Percentiles rank a stretch among this genome's conserved stretches.
Conservation (phyloP, 2,329 filamentous ascomycete genomes). For the Colletotrichum acutatum region DNA sequence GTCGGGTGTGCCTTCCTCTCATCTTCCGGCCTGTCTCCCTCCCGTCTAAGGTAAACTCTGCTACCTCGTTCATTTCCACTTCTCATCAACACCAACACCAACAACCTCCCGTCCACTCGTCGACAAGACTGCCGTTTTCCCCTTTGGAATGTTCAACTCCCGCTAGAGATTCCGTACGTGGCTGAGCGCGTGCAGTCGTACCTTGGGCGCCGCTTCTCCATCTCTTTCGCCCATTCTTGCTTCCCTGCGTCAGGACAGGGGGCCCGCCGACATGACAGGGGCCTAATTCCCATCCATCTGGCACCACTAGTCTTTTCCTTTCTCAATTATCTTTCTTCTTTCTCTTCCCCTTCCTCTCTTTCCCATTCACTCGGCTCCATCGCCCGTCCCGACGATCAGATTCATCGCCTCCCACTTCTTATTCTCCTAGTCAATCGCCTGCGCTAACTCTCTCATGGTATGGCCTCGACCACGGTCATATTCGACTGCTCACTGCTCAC, state of each 20-base stretch:
- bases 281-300: slow-evolving; percentile 33
- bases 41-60: too few relatives aligned
- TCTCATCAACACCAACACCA: neutral
- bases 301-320: slow-evolving; percentile 17
- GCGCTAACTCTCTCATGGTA: neutral
- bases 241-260: neutral
- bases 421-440: neutral
- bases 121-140: neutral
- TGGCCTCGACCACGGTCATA: slow-evolving; percentile 9
- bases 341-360: neutral
- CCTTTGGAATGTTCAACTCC: neutral
- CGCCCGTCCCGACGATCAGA: neutral
- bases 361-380: neutral
- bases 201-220: neutral
- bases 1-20: neutral
- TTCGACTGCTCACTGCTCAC: slow-evolving; percentile 3
- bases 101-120: neutral
- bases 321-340: slow-evolving; percentile 16
- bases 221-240: neutral
- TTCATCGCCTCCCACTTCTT: neutral
- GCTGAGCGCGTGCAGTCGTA: neutral
- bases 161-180: neutral
- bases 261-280: neutral
- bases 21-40: neutral
- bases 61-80: too few relatives aligned